Evolutionary conservation across 1,139 yeast species (phyloP).

Genomic region (Pichia sp.): DNA sequence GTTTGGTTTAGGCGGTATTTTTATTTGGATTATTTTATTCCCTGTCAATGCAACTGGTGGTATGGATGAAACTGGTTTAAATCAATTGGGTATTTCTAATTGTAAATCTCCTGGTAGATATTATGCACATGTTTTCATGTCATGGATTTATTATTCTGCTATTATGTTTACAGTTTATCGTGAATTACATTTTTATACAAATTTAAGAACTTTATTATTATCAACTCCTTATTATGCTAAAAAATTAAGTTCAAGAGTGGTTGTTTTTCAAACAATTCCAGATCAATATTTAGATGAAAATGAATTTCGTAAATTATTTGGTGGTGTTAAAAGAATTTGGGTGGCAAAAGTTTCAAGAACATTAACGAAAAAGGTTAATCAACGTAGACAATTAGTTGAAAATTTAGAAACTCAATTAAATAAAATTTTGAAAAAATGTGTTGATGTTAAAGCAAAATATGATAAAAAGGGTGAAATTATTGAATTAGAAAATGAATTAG

Average conservation of each 20-base stretch:
- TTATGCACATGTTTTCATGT: slow-evolving; percentile 66
- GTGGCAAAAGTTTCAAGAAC: slow-evolving; percentile 55
- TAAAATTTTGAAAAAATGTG: slow-evolving; percentile 49
- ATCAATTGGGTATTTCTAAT: slow-evolving; percentile 56
- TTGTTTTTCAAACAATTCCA: slow-evolving; percentile 60
- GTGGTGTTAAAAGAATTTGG: slow-evolving; percentile 57
- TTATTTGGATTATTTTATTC: slow-evolving; percentile 71
- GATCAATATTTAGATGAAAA: slow-evolving; percentile 43
- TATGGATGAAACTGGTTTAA: slow-evolving; percentile 44
- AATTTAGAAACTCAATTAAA: slow-evolving; percentile 59
- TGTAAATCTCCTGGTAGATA: slow-evolving; percentile 54
- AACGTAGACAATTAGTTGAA: slow-evolving; percentile 47
- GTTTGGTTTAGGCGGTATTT: slow-evolving; percentile 57
- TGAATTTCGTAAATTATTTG: slow-evolving; percentile 50
- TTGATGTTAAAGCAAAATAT: slow-evolving; percentile 49
- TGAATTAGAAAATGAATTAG: slow-evolving; percentile 54
- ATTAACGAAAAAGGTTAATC: slow-evolving; percentile 47
- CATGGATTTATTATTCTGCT: slow-evolving; percentile 61
- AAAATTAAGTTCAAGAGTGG: slow-evolving; percentile 57
- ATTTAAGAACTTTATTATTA: slow-evolving; percentile 61
- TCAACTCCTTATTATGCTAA: slow-evolving; percentile 70
- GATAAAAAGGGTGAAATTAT: slow-evolving; percentile 49
- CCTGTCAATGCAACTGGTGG: slow-evolving; percentile 89
- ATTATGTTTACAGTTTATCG: slow-evolving; percentile 60
- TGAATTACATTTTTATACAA: slow-evolving; percentile 61